phyloP scores from a whole-genome alignment of 2,329 filamentous ascomycete genomes.

The Blastomyces parvus region DNA sequence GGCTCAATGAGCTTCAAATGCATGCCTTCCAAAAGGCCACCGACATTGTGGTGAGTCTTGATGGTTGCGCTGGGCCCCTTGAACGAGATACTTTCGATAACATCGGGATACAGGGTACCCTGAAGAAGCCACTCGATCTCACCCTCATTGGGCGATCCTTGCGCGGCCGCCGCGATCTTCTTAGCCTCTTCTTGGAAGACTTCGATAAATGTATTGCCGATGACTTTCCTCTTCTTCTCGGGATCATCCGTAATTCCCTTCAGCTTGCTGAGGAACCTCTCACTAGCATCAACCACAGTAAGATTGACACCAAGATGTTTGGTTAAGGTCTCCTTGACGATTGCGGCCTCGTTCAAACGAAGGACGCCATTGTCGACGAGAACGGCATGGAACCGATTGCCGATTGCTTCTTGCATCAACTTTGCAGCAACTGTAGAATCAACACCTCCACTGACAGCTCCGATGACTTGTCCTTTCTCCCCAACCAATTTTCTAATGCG shows the following conservation, averaged over 20 bases:
- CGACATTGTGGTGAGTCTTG: conserved; percentile 61
- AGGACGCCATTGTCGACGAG: conserved; percentile 81
- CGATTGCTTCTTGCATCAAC: conserved; percentile 79
- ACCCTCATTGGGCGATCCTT: conserved; percentile 57
- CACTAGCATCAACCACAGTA: conserved; percentile 69
- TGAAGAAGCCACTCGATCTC: conserved; percentile 81
- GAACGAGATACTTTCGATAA: conserved; percentile 63
- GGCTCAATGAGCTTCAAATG: conserved; percentile 53
- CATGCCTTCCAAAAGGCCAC: conserved; percentile 55
- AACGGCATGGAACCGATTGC: conserved; percentile 73
- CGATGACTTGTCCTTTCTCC: conserved; percentile 69
- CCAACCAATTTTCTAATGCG: conserved; percentile 77
- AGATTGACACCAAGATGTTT: conserved; percentile 82
- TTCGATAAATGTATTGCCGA: conserved; percentile 64
- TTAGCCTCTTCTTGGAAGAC: conserved; percentile 73
- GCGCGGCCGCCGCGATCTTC: conserved; percentile 62
- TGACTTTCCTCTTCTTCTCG: conserved; percentile 85
- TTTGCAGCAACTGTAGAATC: conserved; percentile 81
- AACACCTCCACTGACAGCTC: conserved; percentile 72
- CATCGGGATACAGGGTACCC: conserved; percentile 68
- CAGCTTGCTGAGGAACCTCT: conserved; percentile 68
- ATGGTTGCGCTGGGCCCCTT: conserved; percentile 62
- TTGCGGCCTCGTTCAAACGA: conserved; percentile 71
- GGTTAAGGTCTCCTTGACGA: conserved; percentile 69
- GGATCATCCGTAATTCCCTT: conserved; percentile 72